phyloP scores from a whole-genome alignment of 1,284 basidiomycete species.

The Pyrrhoderma noxium region DNA sequence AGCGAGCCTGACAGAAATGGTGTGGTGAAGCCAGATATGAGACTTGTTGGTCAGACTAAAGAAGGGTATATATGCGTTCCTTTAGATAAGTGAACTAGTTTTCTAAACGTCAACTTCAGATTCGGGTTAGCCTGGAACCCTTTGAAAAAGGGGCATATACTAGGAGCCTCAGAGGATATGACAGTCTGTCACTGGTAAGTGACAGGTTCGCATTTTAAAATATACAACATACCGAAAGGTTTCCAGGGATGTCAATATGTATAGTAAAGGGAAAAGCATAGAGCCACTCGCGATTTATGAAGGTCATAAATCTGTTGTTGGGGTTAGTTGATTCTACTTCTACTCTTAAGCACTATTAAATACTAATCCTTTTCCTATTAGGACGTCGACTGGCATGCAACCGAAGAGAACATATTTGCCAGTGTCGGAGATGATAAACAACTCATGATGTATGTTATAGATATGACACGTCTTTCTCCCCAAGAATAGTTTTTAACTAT shows the following conservation, averaged over 20 bases:
- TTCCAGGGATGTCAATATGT: constrained; percentile 84
- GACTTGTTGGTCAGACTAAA: constrained; percentile 80
- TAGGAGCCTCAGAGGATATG: constrained; percentile 93
- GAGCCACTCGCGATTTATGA: constrained; percentile 80
- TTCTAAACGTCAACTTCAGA: constrained; percentile 34
- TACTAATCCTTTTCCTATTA: constrained; percentile 29
- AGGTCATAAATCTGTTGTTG: constrained; percentile 86
- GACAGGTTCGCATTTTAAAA: constrained; percentile 4
- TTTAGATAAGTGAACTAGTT: constrained; percentile 4
- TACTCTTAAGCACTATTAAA: constrained; percentile 9
- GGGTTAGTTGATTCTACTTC: constrained; percentile 42
- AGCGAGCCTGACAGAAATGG: constrained; percentile 84
- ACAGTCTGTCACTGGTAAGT: constrained; percentile 91
- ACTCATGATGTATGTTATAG: constrained; percentile 77
- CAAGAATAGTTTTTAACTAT: constrained; percentile 6
- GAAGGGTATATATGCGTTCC: constrained; percentile 64
- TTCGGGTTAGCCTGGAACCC: constrained; percentile 95
- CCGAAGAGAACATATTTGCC: constrained; percentile 81
- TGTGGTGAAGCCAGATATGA: constrained; percentile 86
- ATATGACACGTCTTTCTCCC: background rate
- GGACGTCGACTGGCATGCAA: constrained; percentile 96
- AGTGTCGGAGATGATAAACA: constrained; percentile 97
- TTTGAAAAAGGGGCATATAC: constrained; percentile 72
- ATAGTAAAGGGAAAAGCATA: constrained; percentile 75
- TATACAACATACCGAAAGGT: background rate